Evolutionary conservation across 805 yeast genomes (phyloP).

Genomic region (Hanseniaspora thailandica): DNA sequence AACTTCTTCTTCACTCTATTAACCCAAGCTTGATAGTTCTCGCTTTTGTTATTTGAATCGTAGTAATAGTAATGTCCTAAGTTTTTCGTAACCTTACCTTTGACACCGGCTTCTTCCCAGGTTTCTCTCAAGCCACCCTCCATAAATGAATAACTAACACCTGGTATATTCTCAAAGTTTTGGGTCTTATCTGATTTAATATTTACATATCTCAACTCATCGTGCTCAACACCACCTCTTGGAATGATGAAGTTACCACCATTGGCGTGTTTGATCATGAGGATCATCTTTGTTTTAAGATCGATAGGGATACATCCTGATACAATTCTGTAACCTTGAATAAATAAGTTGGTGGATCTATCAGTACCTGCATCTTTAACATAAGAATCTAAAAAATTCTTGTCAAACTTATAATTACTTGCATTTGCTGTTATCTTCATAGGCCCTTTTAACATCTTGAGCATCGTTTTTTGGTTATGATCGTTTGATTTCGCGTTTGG

Average conservation of each 20-base stretch:
- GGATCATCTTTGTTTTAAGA: constrained; percentile 44
- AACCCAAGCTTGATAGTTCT: constrained; percentile 26
- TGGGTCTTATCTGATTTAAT: constrained; percentile 17
- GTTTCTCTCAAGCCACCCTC: constrained; percentile 72
- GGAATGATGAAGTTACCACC: constrained; percentile 68
- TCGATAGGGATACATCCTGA: constrained; percentile 83
- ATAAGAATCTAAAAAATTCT: background rate
- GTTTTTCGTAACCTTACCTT: constrained; percentile 44
- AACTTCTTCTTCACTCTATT: constrained; percentile 29
- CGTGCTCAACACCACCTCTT: constrained; percentile 88
- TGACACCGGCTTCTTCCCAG: constrained; percentile 96
- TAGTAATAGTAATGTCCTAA: constrained; percentile 59
- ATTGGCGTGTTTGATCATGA: constrained; percentile 59
- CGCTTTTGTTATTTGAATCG: constrained; percentile 35
- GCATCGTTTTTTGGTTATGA: too few species aligned
- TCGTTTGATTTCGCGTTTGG: too few species aligned
- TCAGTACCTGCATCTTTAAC: background rate
- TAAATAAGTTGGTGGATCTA: constrained; percentile 12
- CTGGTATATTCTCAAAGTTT: constrained; percentile 2
- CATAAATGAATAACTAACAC: constrained; percentile 22
- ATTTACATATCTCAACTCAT: constrained; percentile 38
- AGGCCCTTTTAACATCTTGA: background rate
- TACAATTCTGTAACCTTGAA: constrained; percentile 53
- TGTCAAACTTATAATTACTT: background rate
- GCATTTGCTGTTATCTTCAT: background rate